Base-by-base conservation (phyloP, 306 rosid species). In the Corylus heterophylla region DNA sequence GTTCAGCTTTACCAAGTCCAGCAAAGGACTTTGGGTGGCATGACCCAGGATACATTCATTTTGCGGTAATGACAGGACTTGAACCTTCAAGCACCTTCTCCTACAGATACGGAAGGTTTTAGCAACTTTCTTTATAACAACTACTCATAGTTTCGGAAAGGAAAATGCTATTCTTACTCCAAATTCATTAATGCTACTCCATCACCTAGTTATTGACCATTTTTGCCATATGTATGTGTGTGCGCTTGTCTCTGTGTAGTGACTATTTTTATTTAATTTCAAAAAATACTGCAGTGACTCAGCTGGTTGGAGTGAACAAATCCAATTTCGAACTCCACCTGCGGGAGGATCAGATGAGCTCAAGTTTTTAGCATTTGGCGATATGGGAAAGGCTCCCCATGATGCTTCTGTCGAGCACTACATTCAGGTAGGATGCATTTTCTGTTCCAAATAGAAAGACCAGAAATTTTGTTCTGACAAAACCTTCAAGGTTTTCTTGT, bases 11-110 rank as follows among this genome's bases (percentile, higher is more conserved):
- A 31, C 77, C 84, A 13, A 94, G 96, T 83, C 98, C 98, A 81
- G 98, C 98, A 18, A 90, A 83, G 77, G 97, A 94, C 73, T 94
- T 92, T 29, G 97, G 98, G 25, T 94, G 98, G 98, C 98, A 94
- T 89, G 93, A 94, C 59, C 98, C 97, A 0, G 98, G 97, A 55
- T 92, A 66, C 89, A 90, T 94, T 71, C 98, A 94, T 78, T 85
- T 97, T 9, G 97, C 88, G 74, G 72, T 90, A 63, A 90, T 94
- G 92, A 86, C 88, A 20, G 94, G 87, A 56, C 94, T 94, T 69
- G 74, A 78, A 16, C 97, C 98, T 88, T 92, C 90, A 75, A 80
- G 84, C 74, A 78, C 44, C 25, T 89, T 72, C 81, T 84, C 90
- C 66, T 92, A 94, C 54, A 82, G 75, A 83, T 94, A 87, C 78